Conservation (phyloP, 306 rosid genomes). For the Luffa acutangula region DNA sequence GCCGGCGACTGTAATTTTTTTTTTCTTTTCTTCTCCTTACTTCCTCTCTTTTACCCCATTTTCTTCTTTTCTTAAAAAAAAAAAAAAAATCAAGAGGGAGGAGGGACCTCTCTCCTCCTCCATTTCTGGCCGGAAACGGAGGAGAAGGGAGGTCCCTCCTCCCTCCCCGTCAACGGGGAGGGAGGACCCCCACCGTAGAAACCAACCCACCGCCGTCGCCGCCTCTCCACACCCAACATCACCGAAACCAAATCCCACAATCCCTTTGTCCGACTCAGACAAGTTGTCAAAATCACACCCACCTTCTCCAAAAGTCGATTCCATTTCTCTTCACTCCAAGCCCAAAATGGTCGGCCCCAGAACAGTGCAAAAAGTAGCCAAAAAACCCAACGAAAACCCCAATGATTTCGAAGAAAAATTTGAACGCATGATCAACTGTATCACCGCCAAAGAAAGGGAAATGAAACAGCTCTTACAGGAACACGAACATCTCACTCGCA, state of each 20-base stretch:
- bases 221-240: constrained; percentile 5
- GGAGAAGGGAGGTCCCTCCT: too few species aligned
- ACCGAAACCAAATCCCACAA: constrained; percentile 33
- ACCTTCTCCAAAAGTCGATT: neutral
- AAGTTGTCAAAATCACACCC: neutral
- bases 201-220: constrained; percentile 17
- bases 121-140: too few species aligned
- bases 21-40: too few species aligned
- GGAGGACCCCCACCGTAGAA: constrained; percentile 22
- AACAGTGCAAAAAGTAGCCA: neutral
- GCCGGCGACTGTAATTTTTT: too few species aligned
- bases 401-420: neutral
- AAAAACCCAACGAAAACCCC: constrained; percentile 8
- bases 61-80: too few species aligned
- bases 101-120: too few species aligned
- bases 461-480: constrained; percentile 12
- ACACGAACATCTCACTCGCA: constrained; percentile 9
- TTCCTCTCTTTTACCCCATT: too few species aligned
- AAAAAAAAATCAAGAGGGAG: too few species aligned
- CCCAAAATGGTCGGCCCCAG: neutral
- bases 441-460: constrained; percentile 7
- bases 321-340: neutral
- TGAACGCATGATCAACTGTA: constrained; percentile 3
- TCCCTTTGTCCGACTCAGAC: constrained; percentile 22
- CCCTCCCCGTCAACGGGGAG: too few species aligned